A percentile compares a stretch with the other conserved stretches of the same genome.
Evolutionary conservation across 805 yeast species (phyloP).

Genomic region (Zygosaccharomyces bisporus): DNA sequence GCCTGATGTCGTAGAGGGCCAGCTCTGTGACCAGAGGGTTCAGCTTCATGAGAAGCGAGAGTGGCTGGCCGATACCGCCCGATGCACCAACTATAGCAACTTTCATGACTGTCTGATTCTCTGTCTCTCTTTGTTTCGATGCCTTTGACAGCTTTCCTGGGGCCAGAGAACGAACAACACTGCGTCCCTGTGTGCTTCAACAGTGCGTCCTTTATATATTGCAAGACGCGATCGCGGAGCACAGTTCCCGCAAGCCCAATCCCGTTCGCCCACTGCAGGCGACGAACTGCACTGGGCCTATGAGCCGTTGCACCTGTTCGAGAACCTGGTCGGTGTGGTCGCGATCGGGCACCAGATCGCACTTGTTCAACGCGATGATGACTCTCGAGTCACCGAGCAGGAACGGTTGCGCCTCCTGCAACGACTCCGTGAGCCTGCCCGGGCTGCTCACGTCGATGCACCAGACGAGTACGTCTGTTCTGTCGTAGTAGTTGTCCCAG

Average conservation of each 20-base stretch:
- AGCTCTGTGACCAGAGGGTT: constrained; percentile 68
- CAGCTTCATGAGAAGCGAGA: constrained; percentile 62
- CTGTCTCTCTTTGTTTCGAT: too few species aligned
- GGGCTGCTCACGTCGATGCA: constrained; percentile 66
- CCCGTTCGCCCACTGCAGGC: constrained; percentile 8
- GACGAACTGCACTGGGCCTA: constrained; percentile 1
- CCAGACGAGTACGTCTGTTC: constrained; percentile 77
- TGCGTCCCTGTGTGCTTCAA: too few species aligned
- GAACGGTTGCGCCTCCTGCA: constrained; percentile 58
- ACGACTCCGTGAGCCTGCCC: constrained; percentile 62
- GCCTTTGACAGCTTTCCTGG: too few species aligned
- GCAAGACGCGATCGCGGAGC: constrained; percentile 8
- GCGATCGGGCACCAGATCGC: constrained; percentile 47
- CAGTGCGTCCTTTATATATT: background rate
- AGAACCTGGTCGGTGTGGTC: constrained; percentile 3
- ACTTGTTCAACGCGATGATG: constrained; percentile 69
- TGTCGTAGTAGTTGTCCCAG: constrained; percentile 92
- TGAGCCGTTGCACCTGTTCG: background rate
- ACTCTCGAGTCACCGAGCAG: constrained; percentile 55
- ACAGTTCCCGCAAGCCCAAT: constrained; percentile 7
- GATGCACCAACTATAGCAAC: constrained; percentile 81
- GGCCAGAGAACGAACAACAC: too few species aligned
- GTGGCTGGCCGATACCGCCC: constrained; percentile 80
- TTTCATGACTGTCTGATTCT: constrained; percentile 37
- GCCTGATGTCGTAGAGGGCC: constrained; percentile 67